Percentiles rank a stretch among this genome's conserved stretches.
phyloP scores from a whole-genome alignment of 2,329 filamentous ascomycete genomes.

The Aspergillus viridinutans region DNA sequence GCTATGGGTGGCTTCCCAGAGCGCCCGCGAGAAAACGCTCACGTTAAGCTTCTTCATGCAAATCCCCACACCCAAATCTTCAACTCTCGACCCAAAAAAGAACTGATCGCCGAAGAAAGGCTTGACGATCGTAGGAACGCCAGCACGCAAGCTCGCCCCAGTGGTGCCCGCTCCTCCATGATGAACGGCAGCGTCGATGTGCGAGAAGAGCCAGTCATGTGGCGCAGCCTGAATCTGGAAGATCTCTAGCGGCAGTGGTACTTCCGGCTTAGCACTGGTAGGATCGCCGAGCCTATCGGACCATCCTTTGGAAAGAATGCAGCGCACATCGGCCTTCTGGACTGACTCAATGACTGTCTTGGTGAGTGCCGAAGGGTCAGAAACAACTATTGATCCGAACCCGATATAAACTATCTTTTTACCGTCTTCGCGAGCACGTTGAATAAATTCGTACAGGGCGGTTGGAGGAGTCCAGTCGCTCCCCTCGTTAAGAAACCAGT shows the following conservation, averaged over 20 bases:
- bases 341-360: constrained; percentile 92
- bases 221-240: constrained; percentile 84
- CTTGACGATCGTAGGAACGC: constrained; percentile 88
- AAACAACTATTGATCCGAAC: constrained; percentile 93
- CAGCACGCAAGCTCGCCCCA: constrained; percentile 83
- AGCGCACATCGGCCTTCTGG: constrained; percentile 83
- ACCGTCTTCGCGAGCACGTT: constrained; percentile 70
- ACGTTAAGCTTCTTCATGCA: constrained; percentile 85
- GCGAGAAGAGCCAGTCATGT: constrained; percentile 93
- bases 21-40: constrained; percentile 74
- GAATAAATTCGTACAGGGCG: constrained; percentile 76
- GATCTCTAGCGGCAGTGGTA: constrained; percentile 73
- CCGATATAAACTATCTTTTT: constrained; percentile 97
- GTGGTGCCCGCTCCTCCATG: constrained; percentile 95
- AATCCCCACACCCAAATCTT: constrained; percentile 89
- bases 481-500: constrained; percentile 91
- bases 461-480: constrained; percentile 66
- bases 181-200: constrained; percentile 90
- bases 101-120: constrained; percentile 98
- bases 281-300: constrained; percentile 72
- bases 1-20: constrained; percentile 89
- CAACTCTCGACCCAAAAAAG: constrained; percentile 86
- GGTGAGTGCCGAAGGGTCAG: constrained; percentile 82
- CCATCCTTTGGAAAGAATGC: constrained; percentile 95
- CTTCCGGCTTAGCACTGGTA: constrained; percentile 56